Evolutionary conservation across 1,284 basidiomycete species (phyloP).

Genomic region (Moesziomyces parantarcticus): DNA sequence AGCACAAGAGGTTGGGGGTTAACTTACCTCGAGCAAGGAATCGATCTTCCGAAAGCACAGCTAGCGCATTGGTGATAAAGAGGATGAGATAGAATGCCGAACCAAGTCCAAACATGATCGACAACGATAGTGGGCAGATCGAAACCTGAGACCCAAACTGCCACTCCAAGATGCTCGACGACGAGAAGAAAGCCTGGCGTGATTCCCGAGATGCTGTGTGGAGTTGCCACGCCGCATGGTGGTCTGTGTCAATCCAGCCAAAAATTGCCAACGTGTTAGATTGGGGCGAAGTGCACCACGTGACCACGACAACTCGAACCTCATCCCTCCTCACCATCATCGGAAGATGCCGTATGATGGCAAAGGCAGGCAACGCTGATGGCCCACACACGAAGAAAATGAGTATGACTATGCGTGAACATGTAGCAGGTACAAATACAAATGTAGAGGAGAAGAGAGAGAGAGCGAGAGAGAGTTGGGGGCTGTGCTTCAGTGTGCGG

Average conservation of each 20-base stretch:
- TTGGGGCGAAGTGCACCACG: no score
- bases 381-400: no score
- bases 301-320: no score
- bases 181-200: no score
- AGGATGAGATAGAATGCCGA: constrained; percentile 72
- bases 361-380: background rate
- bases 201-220: background rate
- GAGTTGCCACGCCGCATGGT: background rate
- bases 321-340: background rate
- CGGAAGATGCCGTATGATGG: background rate
- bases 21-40: constrained; percentile 89
- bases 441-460: background rate
- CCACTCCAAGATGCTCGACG: no score
- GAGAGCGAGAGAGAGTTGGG: background rate
- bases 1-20: background rate
- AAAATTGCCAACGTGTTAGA: background rate
- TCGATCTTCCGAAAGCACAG: constrained; percentile 91
- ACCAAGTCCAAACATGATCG: constrained; percentile 57
- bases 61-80: constrained; percentile 90
- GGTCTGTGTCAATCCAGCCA: constrained; percentile 11
- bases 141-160: no score
- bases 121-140: no score
- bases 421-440: constrained; percentile 43
- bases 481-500: background rate
- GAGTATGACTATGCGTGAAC: constrained; percentile 1